Conservation (phyloP, 2,329 filamentous ascomycete genomes). For the Hypoxylon sp. region DNA sequence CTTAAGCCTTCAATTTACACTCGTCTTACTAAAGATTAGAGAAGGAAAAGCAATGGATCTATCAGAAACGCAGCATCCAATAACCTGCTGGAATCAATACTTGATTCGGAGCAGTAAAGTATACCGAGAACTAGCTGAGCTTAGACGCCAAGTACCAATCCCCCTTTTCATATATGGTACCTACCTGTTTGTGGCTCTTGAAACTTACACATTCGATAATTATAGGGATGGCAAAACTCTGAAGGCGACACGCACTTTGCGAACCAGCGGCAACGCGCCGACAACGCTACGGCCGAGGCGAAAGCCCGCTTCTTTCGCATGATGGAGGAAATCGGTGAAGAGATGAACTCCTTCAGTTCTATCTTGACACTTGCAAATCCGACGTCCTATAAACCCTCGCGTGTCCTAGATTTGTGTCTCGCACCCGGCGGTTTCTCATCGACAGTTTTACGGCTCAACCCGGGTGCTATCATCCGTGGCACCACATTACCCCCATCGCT, state of each 20-base stretch:
- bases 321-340: slow-evolving; percentile 61
- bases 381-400: slow-evolving; percentile 61
- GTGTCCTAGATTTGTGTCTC: slow-evolving; percentile 69
- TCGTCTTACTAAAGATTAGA: not conserved
- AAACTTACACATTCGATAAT: not conserved
- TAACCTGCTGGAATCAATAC: not conserved
- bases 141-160: not conserved
- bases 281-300: slow-evolving; percentile 48
- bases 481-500: slow-evolving; percentile 59
- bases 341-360: slow-evolving; percentile 54
- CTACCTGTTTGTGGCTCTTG: not conserved
- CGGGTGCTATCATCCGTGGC: slow-evolving; percentile 52
- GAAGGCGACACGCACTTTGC: slow-evolving; percentile 61
- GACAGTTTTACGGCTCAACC: slow-evolving; percentile 57
- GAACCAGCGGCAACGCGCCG: slow-evolving; percentile 57
- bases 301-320: slow-evolving; percentile 57
- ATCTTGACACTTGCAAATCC: not conserved
- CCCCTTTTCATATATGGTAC: not conserved
- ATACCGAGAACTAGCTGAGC: not conserved
- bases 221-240: slow-evolving; percentile 62
- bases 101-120: not conserved
- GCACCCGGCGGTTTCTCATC: slow-evolving; percentile 68
- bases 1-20: not conserved
- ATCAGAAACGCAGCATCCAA: not conserved
- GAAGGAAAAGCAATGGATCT: not conserved